Evolutionary conservation across 2,329 filamentous ascomycete genomes (phyloP), one percentile per base, ranked within the genome.

Genomic region (Cladosporium sp.): DNA sequence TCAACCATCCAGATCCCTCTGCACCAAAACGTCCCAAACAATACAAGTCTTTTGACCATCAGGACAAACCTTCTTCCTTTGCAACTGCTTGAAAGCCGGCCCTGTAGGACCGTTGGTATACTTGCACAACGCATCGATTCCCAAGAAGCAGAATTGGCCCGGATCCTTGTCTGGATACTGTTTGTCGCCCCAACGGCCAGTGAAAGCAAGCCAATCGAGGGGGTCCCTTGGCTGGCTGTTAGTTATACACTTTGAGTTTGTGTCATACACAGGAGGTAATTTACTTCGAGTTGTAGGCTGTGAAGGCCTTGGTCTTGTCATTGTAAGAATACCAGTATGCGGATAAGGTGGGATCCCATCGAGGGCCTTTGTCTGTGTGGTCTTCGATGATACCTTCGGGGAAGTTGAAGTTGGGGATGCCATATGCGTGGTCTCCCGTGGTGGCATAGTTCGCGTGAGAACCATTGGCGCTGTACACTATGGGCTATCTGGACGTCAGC

Each of bases 391-490:
- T 78, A 0, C 82, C 84, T 2, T 69, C 70, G 0, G 85, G 85
- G 8, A 89, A 78, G 65, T 88, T 86, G 21, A 88, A 64, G 64
- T 85, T 82, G 0, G 88, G 87, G 63, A 89, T 87, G 0, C 83
- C 84, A 71, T 89, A 86, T 71, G 89, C 87, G 70, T 90, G 88
- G 1, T 77, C 79, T 2, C 87, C 88, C 14, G 76, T 58, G 7
- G 83, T 85, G 21, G 87, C 86, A 73, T 90, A 90, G 71, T 86
- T 86, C 10, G 88, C 88, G 74, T 91, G 88, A 0, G 83, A 84
- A 10, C 88, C 88, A 58, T 85, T 85, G 0, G 84, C 83, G 1
- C 83, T 83, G 74, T 87, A 90, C 26, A 79, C 78, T 32, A 89
- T 76, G 1, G 88, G 87, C 65, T 76, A 65, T 36, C n/a, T n/a